A percentile compares a stretch with the other conserved stretches of the same genome.
phyloP scores from a whole-genome alignment of 75 land plant genomes.

The Picea glauca region DNA sequence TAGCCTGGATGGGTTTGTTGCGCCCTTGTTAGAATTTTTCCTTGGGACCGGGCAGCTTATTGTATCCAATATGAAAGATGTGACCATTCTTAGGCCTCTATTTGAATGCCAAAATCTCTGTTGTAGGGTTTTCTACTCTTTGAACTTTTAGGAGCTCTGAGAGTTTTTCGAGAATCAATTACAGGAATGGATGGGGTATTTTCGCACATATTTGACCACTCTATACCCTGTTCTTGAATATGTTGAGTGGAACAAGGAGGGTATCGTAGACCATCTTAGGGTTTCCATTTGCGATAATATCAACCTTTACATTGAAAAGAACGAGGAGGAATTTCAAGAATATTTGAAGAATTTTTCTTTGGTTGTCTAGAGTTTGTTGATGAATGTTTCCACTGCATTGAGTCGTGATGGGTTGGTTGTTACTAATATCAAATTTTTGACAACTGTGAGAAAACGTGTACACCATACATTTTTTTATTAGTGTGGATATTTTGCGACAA shows the following conservation, averaged over 20 bases:
- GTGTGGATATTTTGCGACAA: constrained; percentile 51
- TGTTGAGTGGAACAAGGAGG: constrained; percentile 30
- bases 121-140: too few species aligned
- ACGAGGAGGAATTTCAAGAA: constrained; percentile 81
- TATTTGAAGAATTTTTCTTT: constrained; percentile 68
- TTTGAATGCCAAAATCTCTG: constrained; percentile 84
- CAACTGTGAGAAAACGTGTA: constrained; percentile 79
- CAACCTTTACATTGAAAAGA: constrained; percentile 94
- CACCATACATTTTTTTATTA: constrained; percentile 62
- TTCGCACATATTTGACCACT: constrained; percentile 60
- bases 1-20: constrained; percentile 87
- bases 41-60: too few species aligned
- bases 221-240: constrained; percentile 26
- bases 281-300: too few species aligned
- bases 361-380: constrained; percentile 73
- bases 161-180: constrained; percentile 98
- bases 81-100: constrained; percentile 31
- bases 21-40: constrained; percentile 78
- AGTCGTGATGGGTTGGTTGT: constrained; percentile 57
- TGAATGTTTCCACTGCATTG: constrained; percentile 28
- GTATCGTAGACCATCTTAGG: constrained; percentile 57
- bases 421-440: constrained; percentile 81
- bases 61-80: too few species aligned
- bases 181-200: constrained; percentile 94
- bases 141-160: constrained; percentile 89